Percentiles rank a stretch among this genome's conserved stretches.
phyloP scores from a whole-genome alignment of 176 grass and related monocot genomes.

The Hsuehochloa calcarea region DNA sequence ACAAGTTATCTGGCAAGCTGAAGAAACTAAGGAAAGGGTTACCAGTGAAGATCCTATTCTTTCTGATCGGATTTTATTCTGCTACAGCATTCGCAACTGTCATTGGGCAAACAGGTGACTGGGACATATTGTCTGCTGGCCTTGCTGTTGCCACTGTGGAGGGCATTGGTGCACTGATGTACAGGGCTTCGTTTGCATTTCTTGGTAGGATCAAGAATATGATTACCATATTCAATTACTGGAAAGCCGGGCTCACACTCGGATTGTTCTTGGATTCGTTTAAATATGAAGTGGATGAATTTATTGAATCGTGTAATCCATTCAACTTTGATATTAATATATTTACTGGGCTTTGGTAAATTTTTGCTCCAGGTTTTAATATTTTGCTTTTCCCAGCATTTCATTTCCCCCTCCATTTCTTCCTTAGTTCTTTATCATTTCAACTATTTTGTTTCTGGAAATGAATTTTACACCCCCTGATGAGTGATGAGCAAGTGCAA shows the following conservation, averaged over 20 bases:
- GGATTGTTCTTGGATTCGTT: slow-evolving; percentile 90
- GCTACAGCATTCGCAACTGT: slow-evolving; percentile 91
- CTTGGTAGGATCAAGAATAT: slow-evolving; percentile 60
- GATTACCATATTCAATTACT: slow-evolving; percentile 82
- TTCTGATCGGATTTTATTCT: slow-evolving; percentile 86
- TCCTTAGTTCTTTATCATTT: neutral
- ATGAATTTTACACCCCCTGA: neutral
- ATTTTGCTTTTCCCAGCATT: neutral
- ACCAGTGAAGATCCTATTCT: slow-evolving; percentile 71
- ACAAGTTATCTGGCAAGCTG: slow-evolving; percentile 42
- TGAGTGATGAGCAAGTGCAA: neutral
- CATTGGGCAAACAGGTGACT: slow-evolving; percentile 91
- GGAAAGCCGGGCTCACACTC: slow-evolving; percentile 91
- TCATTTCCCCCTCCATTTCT: neutral
- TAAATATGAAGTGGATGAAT: slow-evolving; percentile 71
- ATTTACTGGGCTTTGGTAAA: slow-evolving; percentile 60
- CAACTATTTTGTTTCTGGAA: neutral
- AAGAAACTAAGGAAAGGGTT: slow-evolving; percentile 57
- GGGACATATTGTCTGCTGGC: slow-evolving; percentile 93
- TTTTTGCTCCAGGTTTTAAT: neutral
- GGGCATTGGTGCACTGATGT: slow-evolving; percentile 89
- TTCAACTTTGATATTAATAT: slow-evolving; percentile 61
- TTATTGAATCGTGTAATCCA: slow-evolving; percentile 69
- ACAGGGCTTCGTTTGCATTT: slow-evolving; percentile 55
- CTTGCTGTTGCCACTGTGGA: slow-evolving; percentile 83